phyloP scores from a whole-genome alignment of 257 asterid genomes.

The Plantago elongata region DNA sequence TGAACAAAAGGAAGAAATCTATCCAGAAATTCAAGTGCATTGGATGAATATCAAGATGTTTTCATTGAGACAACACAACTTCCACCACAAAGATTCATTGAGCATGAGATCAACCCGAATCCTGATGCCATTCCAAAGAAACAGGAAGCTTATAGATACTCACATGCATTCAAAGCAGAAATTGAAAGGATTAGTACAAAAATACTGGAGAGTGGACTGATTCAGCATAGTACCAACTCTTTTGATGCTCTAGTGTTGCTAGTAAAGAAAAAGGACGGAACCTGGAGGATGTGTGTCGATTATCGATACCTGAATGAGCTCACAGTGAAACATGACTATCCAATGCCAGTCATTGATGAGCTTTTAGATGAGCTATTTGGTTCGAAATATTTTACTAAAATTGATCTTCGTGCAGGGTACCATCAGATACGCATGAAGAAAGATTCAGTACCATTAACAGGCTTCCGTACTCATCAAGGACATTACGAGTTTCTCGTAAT shows the following conservation, averaged over 20 bases:
- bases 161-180: not conserved
- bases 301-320: not conserved
- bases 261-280: not conserved
- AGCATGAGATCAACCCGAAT: not conserved
- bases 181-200: not conserved
- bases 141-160: not conserved
- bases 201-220: conserved; percentile 2
- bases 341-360: conserved; percentile 17
- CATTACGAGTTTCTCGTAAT: conserved; percentile 16
- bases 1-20: not conserved
- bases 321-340: conserved; percentile 7
- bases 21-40: too few relatives aligned
- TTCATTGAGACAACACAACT: not conserved
- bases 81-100: not conserved
- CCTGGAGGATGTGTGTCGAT: conserved; percentile 3
- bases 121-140: not conserved
- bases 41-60: too few relatives aligned
- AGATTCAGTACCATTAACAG: not conserved
- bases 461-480: conserved; percentile 11
- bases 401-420: not conserved
- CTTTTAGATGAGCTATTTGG: conserved; percentile 15
- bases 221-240: not conserved
- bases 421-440: not conserved
- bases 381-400: not conserved
- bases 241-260: not conserved